phyloP scores from a whole-genome alignment of 2,329 filamentous ascomycete species.

The Exophiala mesophila region DNA sequence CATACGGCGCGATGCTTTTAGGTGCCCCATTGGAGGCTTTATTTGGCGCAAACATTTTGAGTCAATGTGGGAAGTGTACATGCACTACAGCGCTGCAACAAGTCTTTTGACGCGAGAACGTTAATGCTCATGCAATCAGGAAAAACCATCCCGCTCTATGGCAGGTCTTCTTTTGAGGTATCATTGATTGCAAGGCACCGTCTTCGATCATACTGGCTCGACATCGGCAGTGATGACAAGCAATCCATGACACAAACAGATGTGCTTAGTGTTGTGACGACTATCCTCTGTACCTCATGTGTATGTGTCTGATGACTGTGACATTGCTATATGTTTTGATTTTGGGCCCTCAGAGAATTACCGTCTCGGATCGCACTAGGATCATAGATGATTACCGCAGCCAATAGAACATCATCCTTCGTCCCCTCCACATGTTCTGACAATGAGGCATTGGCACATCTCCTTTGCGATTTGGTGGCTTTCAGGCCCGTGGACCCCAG shows the following conservation, averaged over 20 bases:
- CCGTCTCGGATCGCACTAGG: neutral
- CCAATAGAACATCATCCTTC: too few species aligned
- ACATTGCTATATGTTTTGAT: neutral
- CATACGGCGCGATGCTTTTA: neutral
- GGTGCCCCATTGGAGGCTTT: neutral
- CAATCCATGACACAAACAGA: neutral
- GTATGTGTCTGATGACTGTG: neutral
- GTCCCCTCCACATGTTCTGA: too few species aligned
- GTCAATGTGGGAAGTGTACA: neutral
- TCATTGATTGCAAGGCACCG: neutral
- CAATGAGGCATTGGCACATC: too few species aligned
- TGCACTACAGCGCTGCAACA: neutral
- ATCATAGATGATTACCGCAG: too few species aligned
- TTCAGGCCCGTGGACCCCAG: neutral
- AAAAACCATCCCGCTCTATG: neutral
- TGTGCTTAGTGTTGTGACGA: neutral
- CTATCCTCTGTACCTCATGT: neutral
- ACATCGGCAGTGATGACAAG: neutral
- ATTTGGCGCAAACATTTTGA: neutral
- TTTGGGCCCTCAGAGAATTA: neutral
- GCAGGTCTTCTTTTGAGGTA: neutral
- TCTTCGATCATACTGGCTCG: neutral
- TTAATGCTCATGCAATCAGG: neutral
- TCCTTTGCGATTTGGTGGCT: neutral
- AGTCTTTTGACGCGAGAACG: neutral